phyloP scores from a whole-genome alignment of 2,329 filamentous ascomycete genomes.

The Immersiporthe knoxdaviesiana region DNA sequence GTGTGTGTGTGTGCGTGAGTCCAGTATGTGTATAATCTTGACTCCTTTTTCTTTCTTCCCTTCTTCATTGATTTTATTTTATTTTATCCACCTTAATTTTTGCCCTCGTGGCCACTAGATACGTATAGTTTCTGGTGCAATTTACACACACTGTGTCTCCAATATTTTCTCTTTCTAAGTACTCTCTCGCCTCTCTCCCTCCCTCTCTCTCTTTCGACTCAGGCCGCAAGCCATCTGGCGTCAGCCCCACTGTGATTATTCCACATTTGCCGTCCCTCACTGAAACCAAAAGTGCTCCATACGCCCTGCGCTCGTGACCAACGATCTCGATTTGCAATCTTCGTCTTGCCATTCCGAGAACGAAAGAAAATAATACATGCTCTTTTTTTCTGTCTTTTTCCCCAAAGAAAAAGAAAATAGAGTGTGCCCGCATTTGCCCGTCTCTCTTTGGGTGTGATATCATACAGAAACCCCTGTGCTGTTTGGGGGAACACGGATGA shows the following conservation, averaged over 20 bases:
- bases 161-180: background rate
- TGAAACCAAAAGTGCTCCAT: constrained; percentile 16
- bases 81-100: background rate
- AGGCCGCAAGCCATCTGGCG: background rate
- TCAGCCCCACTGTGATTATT: constrained; percentile 15
- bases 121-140: background rate
- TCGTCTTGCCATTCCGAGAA: background rate
- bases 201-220: background rate
- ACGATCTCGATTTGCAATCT: constrained; percentile 7
- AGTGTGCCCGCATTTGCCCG: background rate
- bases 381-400: background rate
- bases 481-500: background rate
- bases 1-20: background rate
- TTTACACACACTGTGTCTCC: background rate
- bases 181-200: no score
- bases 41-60: background rate
- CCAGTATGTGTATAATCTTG: background rate
- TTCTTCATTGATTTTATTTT: background rate
- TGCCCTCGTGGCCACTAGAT: background rate
- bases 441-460: background rate
- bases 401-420: no score
- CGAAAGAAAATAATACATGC: background rate
- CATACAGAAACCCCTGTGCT: background rate
- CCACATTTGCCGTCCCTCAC: constrained; percentile 8
- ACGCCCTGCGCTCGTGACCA: constrained; percentile 22